Evolutionary conservation across 1,139 yeast genomes (phyloP).

Genomic region (Meyerozyma smithsonii): DNA sequence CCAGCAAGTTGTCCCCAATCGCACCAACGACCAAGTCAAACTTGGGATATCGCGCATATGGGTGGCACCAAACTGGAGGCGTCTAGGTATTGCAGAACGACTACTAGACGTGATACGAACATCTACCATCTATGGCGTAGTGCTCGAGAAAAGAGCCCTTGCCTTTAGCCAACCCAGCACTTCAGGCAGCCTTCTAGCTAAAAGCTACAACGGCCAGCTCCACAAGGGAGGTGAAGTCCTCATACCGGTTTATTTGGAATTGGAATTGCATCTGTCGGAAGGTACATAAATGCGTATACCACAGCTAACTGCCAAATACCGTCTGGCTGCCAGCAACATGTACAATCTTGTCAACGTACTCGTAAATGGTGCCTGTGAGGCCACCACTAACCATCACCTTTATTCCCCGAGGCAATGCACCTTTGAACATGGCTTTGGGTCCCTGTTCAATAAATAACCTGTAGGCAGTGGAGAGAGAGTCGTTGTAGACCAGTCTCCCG

Average conservation of each 20-base stretch:
- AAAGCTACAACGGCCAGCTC: constrained; percentile 41
- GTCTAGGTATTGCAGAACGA: constrained; percentile 43
- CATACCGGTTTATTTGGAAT: constrained; percentile 48
- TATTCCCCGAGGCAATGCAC: constrained; percentile 73
- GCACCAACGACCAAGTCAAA: constrained; percentile 20
- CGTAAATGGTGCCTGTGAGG: constrained; percentile 67
- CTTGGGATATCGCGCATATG: constrained; percentile 66
- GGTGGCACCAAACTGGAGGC: constrained; percentile 52
- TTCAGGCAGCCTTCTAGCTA: constrained; percentile 55
- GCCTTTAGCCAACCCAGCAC: constrained; percentile 74
- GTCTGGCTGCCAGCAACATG: constrained; percentile 45
- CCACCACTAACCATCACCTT: constrained; percentile 81
- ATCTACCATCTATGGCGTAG: constrained; percentile 49
- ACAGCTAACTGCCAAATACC: constrained; percentile 35
- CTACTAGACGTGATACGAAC: constrained; percentile 39
- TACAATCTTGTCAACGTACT: constrained; percentile 50
- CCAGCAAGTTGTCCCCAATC: constrained; percentile 33
- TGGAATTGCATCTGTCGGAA: too few relatives aligned
- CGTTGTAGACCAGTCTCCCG: constrained; percentile 57
- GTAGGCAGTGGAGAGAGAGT: constrained; percentile 70
- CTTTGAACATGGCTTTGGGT: constrained; percentile 61
- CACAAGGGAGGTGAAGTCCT: constrained; percentile 48
- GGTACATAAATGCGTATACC: too few relatives aligned
- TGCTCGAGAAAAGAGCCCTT: constrained; percentile 35
- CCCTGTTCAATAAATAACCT: constrained; percentile 70